phyloP scores from a whole-genome alignment of 768 basidiomycete species.

The Hericium coralloides region DNA sequence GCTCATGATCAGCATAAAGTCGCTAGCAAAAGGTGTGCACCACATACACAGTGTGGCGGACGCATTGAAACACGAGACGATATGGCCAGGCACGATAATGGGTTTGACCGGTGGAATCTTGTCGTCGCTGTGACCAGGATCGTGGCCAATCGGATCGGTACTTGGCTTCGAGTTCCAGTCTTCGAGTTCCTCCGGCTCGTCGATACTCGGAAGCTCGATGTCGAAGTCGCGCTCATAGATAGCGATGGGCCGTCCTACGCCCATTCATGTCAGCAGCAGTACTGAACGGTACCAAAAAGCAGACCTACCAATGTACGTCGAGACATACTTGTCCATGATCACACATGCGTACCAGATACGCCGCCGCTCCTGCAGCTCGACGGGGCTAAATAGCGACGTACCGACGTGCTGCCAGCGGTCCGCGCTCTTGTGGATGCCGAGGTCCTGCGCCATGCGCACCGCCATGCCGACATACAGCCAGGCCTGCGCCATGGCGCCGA shows the following conservation, averaged over 20 bases:
- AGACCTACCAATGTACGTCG: slow-evolving; percentile 50
- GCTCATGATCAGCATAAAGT: slow-evolving; percentile 8
- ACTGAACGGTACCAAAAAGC: background rate
- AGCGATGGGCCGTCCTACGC: slow-evolving; percentile 49
- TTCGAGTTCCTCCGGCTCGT: slow-evolving; percentile 66
- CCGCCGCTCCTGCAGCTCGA: slow-evolving; percentile 61
- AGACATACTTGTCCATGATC: slow-evolving; percentile 72
- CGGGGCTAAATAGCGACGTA: slow-evolving; percentile 40
- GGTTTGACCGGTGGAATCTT: slow-evolving; percentile 19
- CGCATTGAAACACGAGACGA: slow-evolving; percentile 72
- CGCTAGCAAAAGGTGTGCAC: background rate
- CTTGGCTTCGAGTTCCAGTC: slow-evolving; percentile 22
- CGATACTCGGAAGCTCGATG: slow-evolving; percentile 51
- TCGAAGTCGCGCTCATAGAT: slow-evolving; percentile 74
- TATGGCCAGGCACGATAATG: slow-evolving; percentile 30
- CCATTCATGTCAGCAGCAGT: background rate
- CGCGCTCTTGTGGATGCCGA: slow-evolving; percentile 75
- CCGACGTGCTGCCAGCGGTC: slow-evolving; percentile 68
- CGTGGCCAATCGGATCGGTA: background rate
- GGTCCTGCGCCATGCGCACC: slow-evolving; percentile 86
- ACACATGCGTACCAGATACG: slow-evolving; percentile 76
- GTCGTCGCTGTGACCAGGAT: slow-evolving; percentile 31
- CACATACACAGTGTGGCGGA: slow-evolving; percentile 61
- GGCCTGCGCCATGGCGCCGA: slow-evolving; percentile 82
- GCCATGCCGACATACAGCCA: slow-evolving; percentile 87